phyloP scores from a whole-genome alignment of 495 filamentous ascomycete species.

The Penicillium paradoxum region DNA sequence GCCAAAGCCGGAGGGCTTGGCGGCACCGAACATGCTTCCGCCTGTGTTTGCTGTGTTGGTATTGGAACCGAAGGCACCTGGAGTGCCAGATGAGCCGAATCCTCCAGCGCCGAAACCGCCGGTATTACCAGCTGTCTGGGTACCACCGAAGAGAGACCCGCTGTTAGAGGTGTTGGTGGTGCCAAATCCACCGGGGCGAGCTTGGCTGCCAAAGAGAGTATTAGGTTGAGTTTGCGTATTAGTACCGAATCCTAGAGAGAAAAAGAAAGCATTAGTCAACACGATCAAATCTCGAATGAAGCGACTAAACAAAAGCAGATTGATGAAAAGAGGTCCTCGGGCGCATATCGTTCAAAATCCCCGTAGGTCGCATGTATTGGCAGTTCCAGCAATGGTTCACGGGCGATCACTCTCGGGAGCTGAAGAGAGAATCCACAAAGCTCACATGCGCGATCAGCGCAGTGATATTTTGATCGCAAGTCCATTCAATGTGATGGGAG shows the following conservation, averaged over 20 bases:
- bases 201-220: conserved; percentile 38
- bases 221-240: conserved; percentile 30
- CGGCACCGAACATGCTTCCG: conserved; percentile 47
- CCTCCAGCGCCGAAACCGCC: conserved; percentile 41
- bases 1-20: conserved; percentile 37
- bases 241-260: conserved; percentile 34
- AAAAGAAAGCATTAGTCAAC: conserved; percentile 16
- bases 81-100: conserved; percentile 25
- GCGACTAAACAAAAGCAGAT: conserved; percentile 17
- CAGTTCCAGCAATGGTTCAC: background rate
- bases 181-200: conserved; percentile 46
- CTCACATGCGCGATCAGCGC: background rate
- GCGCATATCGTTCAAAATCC: conserved; percentile 11
- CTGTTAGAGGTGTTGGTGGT: conserved; percentile 37
- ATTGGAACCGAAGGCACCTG: conserved; percentile 34
- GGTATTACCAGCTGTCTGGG: conserved; percentile 32
- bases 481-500: background rate
- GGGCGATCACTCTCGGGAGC: background rate
- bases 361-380: background rate
- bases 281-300: background rate
- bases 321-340: conserved; percentile 13
- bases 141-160: conserved; percentile 47
- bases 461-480: background rate
- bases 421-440: background rate
- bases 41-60: conserved; percentile 35